These are phyloP conservation scores for Globisporangium iwayamae DNA, from an alignment of 352 stramenopile species.

Conservation along the genomic window DNA sequence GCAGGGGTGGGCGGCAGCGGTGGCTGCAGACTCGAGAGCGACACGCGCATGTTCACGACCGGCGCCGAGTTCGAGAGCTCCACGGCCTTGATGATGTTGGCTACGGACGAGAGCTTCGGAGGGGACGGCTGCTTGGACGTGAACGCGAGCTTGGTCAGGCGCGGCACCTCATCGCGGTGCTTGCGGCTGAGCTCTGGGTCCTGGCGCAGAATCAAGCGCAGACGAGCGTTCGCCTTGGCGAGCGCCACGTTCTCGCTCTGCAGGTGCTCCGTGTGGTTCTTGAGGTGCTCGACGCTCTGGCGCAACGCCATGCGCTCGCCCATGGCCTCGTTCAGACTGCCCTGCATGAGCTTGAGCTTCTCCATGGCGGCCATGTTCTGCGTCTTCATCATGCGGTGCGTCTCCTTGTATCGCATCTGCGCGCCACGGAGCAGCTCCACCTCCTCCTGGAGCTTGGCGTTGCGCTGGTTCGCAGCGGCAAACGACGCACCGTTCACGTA, in stretches of 20 bases:
- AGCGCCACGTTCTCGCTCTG: conserved; percentile 82
- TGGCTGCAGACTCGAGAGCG: conserved; percentile 44
- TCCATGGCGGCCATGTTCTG: conserved; percentile 81
- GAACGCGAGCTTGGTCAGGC: conserved; percentile 76
- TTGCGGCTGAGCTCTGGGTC: conserved; percentile 82
- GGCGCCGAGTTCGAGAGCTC: conserved; percentile 31
- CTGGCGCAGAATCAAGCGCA: conserved; percentile 80
- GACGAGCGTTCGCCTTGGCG: conserved; percentile 77
- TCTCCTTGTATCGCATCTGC: conserved; percentile 69
- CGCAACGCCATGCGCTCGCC: conserved; percentile 69
- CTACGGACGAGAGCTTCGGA: conserved; percentile 38
- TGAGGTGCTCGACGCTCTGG: conserved; percentile 67
- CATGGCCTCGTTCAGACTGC: conserved; percentile 64
- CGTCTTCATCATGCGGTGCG: conserved; percentile 76
- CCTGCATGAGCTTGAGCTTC: conserved; percentile 78
- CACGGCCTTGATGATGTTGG: conserved; percentile 37
- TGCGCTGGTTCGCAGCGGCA: conserved; percentile 77
- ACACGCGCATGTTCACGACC: conserved; percentile 38
- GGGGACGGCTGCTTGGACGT: conserved; percentile 59
- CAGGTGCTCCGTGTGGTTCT: conserved; percentile 73
- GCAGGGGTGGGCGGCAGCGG: conserved; percentile 30
- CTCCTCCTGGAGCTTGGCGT: conserved; percentile 85
- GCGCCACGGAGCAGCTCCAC: conserved; percentile 13
- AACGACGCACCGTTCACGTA: conserved; percentile 88
- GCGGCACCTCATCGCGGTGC: conserved; percentile 80